Evolutionary conservation across 1,284 basidiomycete species (phyloP), one percentile per base, ranked within the genome.

Genomic region (Sparassis latifolia): DNA sequence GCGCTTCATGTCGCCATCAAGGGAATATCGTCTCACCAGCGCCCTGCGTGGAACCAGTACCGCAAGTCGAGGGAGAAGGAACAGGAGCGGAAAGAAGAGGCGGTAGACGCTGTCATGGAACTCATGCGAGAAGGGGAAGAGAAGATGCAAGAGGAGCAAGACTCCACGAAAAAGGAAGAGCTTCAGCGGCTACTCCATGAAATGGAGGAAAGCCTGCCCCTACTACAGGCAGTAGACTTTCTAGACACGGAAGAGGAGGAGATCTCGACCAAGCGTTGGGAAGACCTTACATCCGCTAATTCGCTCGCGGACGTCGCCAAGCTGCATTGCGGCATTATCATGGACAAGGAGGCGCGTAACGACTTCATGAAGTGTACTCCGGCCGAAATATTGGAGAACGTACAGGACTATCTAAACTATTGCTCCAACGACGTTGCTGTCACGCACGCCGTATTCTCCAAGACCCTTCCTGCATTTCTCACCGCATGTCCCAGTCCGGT

Each of bases 21-120:
- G 53, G 96, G 97, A 4, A 96, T 99, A 51, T 96, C 94, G 0
- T 94, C 92, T 0, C 89, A 94, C 55, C 97, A 99, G 65, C 84
- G 95, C 0, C 92, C 93, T 0, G 89, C 89, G 2, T 99, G 95
- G 94, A 82, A 86, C 70, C 85, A 87, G 62, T 82, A 94, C 64
- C 78, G 82, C 50, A 92, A 91, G 61, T 66, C 70, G 20, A 84
- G 85, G 61, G 72, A 76, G 46, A 69, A 69, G 42, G 74, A 76
- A 55, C 61, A 71, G 44, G 72, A 78, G 57, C 77, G 70, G 59
- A 76, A 72, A 43, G 75, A 75, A 35, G 85, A 88, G 64, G 82
- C 81, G 0, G 69, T 80, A 3, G 77, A 82, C 52, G 76, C 75
- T 0, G 73, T 80, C 27, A 59, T 74, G 7, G 75, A 73, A 39